phyloP scores from a whole-genome alignment of 345 rosid genomes.

The Tarenaya hassleriana region DNA sequence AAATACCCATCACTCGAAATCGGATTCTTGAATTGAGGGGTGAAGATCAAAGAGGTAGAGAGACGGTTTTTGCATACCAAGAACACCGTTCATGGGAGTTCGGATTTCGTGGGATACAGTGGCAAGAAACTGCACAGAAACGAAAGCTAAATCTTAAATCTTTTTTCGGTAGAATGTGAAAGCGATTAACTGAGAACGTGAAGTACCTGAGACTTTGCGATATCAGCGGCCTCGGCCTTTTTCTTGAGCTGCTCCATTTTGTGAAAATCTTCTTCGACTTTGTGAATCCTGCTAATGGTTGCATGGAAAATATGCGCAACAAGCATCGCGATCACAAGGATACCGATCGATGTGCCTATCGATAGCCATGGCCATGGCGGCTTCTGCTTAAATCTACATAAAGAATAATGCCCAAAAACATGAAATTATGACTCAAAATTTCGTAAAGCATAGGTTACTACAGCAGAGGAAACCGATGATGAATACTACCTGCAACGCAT shows the following conservation, averaged over 20 bases:
- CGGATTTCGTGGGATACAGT: slow-evolving; percentile 98
- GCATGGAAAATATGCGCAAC: slow-evolving; percentile 72
- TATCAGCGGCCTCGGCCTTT: slow-evolving; percentile 90
- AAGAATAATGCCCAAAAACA: slow-evolving; percentile 16
- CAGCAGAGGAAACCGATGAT: slow-evolving; percentile 7
- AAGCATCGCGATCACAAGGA: slow-evolving; percentile 78
- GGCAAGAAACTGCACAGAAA: slow-evolving; percentile 77
- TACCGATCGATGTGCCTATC: slow-evolving; percentile 50
- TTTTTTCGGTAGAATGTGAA: slow-evolving; percentile 7
- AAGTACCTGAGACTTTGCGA: slow-evolving; percentile 91
- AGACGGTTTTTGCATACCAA: slow-evolving; percentile 37
- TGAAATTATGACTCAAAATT: slow-evolving; percentile 14
- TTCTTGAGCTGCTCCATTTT: slow-evolving; percentile 70
- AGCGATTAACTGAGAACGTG: slow-evolving; percentile 8
- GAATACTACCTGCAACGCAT: slow-evolving; percentile 86
- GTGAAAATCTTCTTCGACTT: slow-evolving; percentile 80
- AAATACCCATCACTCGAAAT: slow-evolving; percentile 18
- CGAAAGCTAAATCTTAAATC: slow-evolving; percentile 17
- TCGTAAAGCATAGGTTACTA: slow-evolving; percentile 14
- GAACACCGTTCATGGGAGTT: slow-evolving; percentile 98
- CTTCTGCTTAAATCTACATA: slow-evolving; percentile 70
- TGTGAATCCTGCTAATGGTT: slow-evolving; percentile 68
- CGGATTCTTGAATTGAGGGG: neutral
- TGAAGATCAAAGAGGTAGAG: neutral
- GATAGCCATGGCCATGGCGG: slow-evolving; percentile 77